Evolutionary conservation across 2,329 filamentous ascomycete genomes (phyloP), one percentile per base, ranked within the genome.

Genomic region (Neopestalotiopsis sp.): DNA sequence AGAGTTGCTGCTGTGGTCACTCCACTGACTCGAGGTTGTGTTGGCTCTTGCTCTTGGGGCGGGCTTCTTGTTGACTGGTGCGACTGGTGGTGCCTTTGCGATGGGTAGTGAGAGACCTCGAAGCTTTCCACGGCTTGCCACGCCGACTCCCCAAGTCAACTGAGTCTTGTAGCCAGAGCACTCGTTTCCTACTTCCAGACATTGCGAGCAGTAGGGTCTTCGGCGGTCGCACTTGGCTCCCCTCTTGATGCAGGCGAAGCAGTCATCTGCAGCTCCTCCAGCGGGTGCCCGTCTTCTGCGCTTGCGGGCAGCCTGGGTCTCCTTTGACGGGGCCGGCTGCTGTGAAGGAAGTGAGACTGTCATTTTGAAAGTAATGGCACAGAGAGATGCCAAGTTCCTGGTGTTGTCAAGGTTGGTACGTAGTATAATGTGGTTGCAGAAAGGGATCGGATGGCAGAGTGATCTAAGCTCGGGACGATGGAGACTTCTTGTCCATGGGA

Each of bases 111-210:
- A 95, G 74, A 98, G 86, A 52, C 95, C 95, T 71, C 95, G 90
- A 72, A 98, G 90, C 85, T 98, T 98, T 78, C 95, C 95, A 76
- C 95, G 91, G 82, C 95, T 98, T 68, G 95, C 95, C 69, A 98
- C 95, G 65, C 95, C 95, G 62, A 98, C 94, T 57, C 94, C 94
- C 95, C 95, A 98, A 61, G 95, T 98, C 81, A 98, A 86, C 75
- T 95, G 95, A 17, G 95, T 98, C 84, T 97, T 97, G 86, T 98
- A 98, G 69, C 95, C 95, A 34, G 94, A 94, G 83, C 95, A 98
- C 78, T 97, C 94, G 79, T 94, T 94, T 72, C 94, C 95, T 72
- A 94, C 88, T 75, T 97, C 94, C 71, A 98, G 88, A 81, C 95
- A 99, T 82, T 94, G 95, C 59, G 94, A 94, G 83, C 96, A 98